Percentiles rank a stretch among this genome's conserved stretches.
Conservation (phyloP, 2,329 filamentous ascomycete genomes). For the Calonectria honghensis region DNA sequence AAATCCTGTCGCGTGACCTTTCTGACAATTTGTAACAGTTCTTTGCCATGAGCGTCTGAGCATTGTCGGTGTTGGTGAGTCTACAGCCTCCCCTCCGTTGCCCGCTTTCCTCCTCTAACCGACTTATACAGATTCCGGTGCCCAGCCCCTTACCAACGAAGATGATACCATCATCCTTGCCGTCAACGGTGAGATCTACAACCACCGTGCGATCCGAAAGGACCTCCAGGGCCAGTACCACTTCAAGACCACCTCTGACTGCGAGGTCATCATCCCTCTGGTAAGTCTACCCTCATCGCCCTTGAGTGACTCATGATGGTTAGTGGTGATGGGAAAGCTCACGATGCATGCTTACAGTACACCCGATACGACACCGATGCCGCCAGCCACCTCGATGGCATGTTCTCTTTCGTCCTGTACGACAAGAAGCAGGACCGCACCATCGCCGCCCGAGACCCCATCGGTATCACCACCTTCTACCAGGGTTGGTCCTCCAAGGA, state of each 20-base stretch:
- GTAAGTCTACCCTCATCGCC: slow-evolving; percentile 72
- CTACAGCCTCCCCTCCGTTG: slow-evolving; percentile 36
- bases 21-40: slow-evolving; percentile 73
- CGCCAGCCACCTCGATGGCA: slow-evolving; percentile 95
- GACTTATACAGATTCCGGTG: slow-evolving; percentile 84
- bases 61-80: slow-evolving; percentile 95
- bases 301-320: slow-evolving; percentile 25
- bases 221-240: slow-evolving; percentile 87
- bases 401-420: slow-evolving; percentile 99
- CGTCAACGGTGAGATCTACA: slow-evolving; percentile 99
- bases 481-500: slow-evolving; percentile 92
- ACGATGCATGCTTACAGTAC: slow-evolving; percentile 76
- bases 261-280: slow-evolving; percentile 98
- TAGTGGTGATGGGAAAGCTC: slow-evolving; percentile 37
- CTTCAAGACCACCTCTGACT: slow-evolving; percentile 99
- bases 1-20: background rate
- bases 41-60: slow-evolving; percentile 97
- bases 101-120: slow-evolving; percentile 46
- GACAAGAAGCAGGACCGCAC: slow-evolving; percentile 96
- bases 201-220: slow-evolving; percentile 97
- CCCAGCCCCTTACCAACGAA: slow-evolving; percentile 94
- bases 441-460: slow-evolving; percentile 95
- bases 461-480: slow-evolving; percentile 98
- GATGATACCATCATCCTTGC: slow-evolving; percentile 92
- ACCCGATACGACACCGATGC: slow-evolving; percentile 93